A percentile compares a stretch with the other conserved stretches of the same genome.
phyloP scores from a whole-genome alignment of 148 eudicot genomes.

The Camellia japonica region DNA sequence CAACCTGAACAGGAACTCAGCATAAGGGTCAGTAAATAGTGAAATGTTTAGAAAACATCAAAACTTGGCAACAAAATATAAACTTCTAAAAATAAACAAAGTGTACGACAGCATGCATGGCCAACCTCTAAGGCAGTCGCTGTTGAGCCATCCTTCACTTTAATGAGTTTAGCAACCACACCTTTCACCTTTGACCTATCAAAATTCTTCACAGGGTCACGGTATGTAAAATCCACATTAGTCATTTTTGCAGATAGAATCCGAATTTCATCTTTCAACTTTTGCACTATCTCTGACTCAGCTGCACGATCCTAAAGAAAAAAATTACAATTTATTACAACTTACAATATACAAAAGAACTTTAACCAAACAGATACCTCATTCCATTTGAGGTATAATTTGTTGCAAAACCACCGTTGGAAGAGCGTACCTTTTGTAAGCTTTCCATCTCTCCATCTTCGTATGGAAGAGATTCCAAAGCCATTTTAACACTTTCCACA shows the following conservation, averaged over 20 bases:
- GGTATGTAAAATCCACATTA: slow-evolving; percentile 77
- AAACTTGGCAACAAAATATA: slow-evolving; percentile 2
- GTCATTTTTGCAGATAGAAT: slow-evolving; percentile 61
- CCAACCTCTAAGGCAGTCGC: slow-evolving; percentile 94
- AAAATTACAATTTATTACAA: not conserved
- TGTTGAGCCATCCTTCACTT: slow-evolving; percentile 87
- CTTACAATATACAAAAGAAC: not conserved
- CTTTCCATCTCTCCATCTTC: slow-evolving; percentile 77
- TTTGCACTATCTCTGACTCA: slow-evolving; percentile 72
- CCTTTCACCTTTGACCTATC: slow-evolving; percentile 91
- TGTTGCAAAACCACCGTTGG: not conserved
- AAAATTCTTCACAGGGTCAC: slow-evolving; percentile 76
- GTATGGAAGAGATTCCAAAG: slow-evolving; percentile 65
- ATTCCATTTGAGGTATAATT: not conserved
- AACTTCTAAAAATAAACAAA: slow-evolving; percentile 6
- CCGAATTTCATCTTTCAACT: slow-evolving; percentile 69
- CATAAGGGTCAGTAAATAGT: not conserved
- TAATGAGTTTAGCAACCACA: slow-evolving; percentile 90
- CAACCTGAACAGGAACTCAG: slow-evolving; percentile 53
- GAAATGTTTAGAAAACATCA: not conserved
- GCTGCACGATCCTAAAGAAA: slow-evolving; percentile 58
- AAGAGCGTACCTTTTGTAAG: slow-evolving; percentile 60
- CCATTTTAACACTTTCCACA: slow-evolving; percentile 57
- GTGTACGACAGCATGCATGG: slow-evolving; percentile 5
- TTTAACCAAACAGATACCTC: not conserved